Evolutionary conservation across 1,139 yeast species (phyloP).

Genomic region (Protomyces lactucae-debilis): DNA sequence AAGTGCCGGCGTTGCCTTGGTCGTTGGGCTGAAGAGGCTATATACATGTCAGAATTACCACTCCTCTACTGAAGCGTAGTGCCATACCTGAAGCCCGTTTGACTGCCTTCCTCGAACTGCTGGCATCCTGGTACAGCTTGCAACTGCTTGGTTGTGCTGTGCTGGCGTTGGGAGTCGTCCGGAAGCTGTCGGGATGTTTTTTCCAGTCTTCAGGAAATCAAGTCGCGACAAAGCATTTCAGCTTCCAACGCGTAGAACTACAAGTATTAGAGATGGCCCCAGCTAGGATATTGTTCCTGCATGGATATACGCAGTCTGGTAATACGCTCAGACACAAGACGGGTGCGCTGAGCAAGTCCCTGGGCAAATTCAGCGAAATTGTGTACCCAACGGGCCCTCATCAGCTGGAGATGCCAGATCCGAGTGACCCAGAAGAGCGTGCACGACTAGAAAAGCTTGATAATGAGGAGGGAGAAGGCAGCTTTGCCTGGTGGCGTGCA

Average conservation of each 20-base stretch:
- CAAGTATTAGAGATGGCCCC: neutral
- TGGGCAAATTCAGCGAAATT: conserved; percentile 15
- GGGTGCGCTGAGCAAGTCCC: conserved; percentile 18
- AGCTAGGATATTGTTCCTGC: conserved; percentile 16
- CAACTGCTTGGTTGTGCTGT: too few species aligned
- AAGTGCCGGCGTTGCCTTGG: neutral
- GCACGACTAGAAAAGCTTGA: conserved; percentile 24
- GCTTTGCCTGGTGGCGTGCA: conserved; percentile 27
- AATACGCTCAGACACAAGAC: conserved; percentile 25
- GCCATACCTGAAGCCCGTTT: neutral
- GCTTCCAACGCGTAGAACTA: too few species aligned
- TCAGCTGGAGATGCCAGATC: conserved; percentile 16
- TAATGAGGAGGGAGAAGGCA: conserved; percentile 25
- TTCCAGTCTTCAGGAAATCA: too few species aligned
- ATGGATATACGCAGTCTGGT: conserved; percentile 27
- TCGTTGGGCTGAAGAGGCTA: too few species aligned
- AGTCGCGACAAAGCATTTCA: too few species aligned
- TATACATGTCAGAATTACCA: too few species aligned
- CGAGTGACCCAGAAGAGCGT: conserved; percentile 23
- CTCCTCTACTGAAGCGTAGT: neutral
- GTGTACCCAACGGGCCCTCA: conserved; percentile 14
- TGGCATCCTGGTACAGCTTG: neutral
- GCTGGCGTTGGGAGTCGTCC: too few species aligned
- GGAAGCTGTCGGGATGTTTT: too few species aligned
- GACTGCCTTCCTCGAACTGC: neutral